These are phyloP conservation scores for Grigorovia humatica DNA, from an alignment of 805 yeast species.

Conservation along the genomic window DNA sequence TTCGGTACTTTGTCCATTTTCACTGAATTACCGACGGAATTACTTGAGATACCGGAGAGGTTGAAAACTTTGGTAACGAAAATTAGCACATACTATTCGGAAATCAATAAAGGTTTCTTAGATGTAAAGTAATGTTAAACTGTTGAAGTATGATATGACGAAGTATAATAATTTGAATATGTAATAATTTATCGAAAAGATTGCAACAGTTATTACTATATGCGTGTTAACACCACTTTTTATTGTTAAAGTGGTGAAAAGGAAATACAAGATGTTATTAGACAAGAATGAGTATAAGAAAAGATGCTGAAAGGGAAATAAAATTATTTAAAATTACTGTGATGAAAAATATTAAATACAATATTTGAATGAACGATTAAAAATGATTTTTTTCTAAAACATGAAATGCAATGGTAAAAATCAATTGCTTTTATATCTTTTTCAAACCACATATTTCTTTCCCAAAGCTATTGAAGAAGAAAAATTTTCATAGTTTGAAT, in stretches of 20 bases:
- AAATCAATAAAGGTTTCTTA: background rate
- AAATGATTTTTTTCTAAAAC: background rate
- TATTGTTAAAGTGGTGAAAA: background rate
- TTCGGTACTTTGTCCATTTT: too few species aligned
- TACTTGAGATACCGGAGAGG: background rate
- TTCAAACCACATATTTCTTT: background rate
- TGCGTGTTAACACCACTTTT: background rate
- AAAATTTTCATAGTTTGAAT: background rate
- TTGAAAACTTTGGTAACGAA: background rate
- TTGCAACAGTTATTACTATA: background rate
- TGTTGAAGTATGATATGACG: background rate
- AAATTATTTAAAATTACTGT: background rate
- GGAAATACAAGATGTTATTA: background rate
- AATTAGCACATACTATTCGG: background rate
- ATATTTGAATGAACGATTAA: background rate
- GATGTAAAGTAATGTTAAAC: background rate
- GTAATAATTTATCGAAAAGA: background rate
- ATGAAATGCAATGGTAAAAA: background rate
- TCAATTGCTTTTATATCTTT: background rate
- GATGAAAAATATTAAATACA: background rate
- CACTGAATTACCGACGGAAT: too few species aligned
- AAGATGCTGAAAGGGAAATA: background rate
- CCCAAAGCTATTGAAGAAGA: background rate
- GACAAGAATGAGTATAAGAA: background rate
- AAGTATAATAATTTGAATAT: background rate